Conservation (phyloP, 208 protist species). For the Leishmania tarentolae region DNA sequence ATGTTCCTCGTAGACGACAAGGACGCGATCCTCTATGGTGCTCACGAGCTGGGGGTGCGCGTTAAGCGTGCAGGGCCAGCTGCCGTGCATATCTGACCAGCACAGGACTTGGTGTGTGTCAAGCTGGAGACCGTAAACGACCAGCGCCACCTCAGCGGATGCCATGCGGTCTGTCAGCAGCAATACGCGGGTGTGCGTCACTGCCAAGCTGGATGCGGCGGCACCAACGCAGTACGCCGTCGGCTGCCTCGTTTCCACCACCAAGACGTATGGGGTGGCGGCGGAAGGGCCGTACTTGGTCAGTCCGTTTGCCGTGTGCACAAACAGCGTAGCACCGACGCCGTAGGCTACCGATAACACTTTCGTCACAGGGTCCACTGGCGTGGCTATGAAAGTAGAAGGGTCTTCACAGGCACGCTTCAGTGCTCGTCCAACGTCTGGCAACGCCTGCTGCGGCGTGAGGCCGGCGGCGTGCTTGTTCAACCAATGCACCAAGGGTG, state of each 20-base stretch:
- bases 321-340: conserved; percentile 42
- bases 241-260: conserved; percentile 60
- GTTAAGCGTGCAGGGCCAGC: conserved; percentile 29
- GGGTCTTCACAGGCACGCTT: conserved; percentile 55
- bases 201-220: conserved; percentile 68
- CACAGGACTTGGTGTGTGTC: conserved; percentile 50
- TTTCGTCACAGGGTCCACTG: conserved; percentile 32
- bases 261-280: conserved; percentile 37
- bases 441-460: conserved; percentile 46
- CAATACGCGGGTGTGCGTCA: conserved; percentile 50
- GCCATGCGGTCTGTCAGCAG: conserved; percentile 82
- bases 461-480: conserved; percentile 41
- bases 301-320: conserved; percentile 68
- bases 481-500: conserved; percentile 54
- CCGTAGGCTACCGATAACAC: conserved; percentile 74
- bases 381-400: conserved; percentile 51
- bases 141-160: conserved; percentile 50
- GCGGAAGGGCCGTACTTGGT: conserved; percentile 55
- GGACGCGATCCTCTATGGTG: conserved; percentile 45
- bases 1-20: conserved; percentile 49
- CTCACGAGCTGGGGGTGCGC: conserved; percentile 47
- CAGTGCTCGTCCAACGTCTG: conserved; percentile 54
- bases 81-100: conserved; percentile 48
- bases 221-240: conserved; percentile 45
- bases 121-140: conserved; percentile 61